These are phyloP conservation scores for Calonectria ilicicola DNA, from an alignment of 2,329 filamentous ascomycete genomes.

Conservation along the genomic window DNA sequence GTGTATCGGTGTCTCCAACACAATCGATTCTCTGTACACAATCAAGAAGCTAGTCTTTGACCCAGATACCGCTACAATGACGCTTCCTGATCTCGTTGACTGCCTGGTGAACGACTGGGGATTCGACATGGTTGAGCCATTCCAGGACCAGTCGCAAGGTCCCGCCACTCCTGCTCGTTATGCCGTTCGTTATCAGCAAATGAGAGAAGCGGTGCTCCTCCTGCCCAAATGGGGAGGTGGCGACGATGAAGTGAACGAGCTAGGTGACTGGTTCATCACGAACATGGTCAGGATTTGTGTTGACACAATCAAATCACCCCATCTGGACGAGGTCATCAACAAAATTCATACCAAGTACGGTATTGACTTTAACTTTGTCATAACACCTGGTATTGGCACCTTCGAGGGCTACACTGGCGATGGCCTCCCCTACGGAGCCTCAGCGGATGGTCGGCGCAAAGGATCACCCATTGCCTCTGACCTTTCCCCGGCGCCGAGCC, in stretches of 20 bases:
- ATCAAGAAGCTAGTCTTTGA: background rate
- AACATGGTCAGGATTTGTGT: background rate
- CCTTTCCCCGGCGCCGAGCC: background rate
- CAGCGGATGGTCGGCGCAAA: background rate
- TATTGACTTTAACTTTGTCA: background rate
- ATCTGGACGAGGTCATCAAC: background rate
- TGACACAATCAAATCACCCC: background rate
- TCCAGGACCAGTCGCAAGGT: background rate
- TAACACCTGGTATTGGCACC: background rate
- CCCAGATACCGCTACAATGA: background rate
- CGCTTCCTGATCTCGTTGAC: background rate
- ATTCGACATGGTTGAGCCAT: background rate
- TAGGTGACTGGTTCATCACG: background rate
- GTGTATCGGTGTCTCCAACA: background rate
- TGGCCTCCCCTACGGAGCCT: background rate
- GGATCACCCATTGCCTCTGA: background rate
- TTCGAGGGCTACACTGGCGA: background rate
- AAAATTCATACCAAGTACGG: background rate
- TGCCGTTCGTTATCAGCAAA: background rate
- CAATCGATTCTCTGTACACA: background rate
- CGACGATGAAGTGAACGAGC: background rate
- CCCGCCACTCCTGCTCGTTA: background rate
- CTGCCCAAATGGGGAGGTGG: background rate
- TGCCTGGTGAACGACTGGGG: background rate
- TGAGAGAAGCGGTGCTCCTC: background rate